Evolutionary conservation across 257 asterid species (phyloP).

Genomic region (Solanum clarkiae): DNA sequence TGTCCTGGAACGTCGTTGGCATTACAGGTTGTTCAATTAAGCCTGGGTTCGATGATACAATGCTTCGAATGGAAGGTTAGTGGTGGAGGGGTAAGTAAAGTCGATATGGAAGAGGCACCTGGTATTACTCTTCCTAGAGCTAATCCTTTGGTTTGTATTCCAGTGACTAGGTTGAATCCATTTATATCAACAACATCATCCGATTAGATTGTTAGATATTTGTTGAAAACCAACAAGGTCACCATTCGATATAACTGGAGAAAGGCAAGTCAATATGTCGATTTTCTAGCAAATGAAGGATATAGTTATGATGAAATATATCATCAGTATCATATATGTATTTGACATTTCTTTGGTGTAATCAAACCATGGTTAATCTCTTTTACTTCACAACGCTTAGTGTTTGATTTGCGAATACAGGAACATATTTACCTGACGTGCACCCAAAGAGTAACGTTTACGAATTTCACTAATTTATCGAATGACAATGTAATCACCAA

Average conservation of each 20-base stretch:
- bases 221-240: not conserved
- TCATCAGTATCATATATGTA: not conserved
- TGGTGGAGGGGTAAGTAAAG: not conserved
- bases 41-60: slow-evolving; percentile 57
- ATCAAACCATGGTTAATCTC: not conserved
- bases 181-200: not conserved
- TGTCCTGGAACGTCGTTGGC: slow-evolving; percentile 77
- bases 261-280: not conserved
- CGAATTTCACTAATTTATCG: not conserved
- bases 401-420: no score
- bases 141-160: slow-evolving; percentile 41
- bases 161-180: slow-evolving; percentile 25
- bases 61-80: slow-evolving; percentile 51
- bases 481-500: not conserved
- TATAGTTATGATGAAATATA: no score
- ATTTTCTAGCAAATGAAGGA: not conserved
- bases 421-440: no score
- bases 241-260: not conserved
- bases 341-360: not conserved
- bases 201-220: not conserved
- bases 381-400: no score
- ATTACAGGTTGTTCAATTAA: slow-evolving; percentile 47
- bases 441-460: no score
- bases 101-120: slow-evolving; percentile 56
- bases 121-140: slow-evolving; percentile 55